These are phyloP conservation scores for Rhizopus sp. DNA, from an alignment of 371 early-diverging fungal genomes.

Conservation along the genomic window DNA sequence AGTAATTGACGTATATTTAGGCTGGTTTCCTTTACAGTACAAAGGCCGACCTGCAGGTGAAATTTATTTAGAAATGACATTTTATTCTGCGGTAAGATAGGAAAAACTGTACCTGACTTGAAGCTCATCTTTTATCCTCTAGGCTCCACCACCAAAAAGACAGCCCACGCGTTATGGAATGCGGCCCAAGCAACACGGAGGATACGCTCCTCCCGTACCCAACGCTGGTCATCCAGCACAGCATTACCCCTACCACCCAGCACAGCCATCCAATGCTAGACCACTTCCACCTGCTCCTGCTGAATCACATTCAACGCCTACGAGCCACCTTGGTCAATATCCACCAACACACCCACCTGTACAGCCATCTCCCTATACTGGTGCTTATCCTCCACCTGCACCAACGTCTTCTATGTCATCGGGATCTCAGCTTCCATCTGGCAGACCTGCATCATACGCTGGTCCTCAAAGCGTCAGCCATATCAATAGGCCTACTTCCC, in stretches of 20 bases:
- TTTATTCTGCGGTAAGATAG: constrained; percentile 54
- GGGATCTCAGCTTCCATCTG: constrained; percentile 14
- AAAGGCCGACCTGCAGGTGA: constrained; percentile 57
- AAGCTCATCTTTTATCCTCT: constrained; percentile 4
- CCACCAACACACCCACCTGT: background rate
- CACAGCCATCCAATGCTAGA: constrained; percentile 4
- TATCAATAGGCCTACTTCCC: constrained; percentile 21
- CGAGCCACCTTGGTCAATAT: constrained; percentile 11
- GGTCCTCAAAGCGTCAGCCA: constrained; percentile 22
- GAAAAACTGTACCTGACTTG: background rate
- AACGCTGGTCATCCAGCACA: background rate
- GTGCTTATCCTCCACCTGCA: constrained; percentile 17
- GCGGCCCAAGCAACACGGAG: constrained; percentile 19
- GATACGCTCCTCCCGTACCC: constrained; percentile 25
- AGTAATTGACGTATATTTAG: constrained; percentile 25
- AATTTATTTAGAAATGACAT: constrained; percentile 60
- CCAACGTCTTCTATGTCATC: constrained; percentile 19
- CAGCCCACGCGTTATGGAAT: constrained; percentile 42
- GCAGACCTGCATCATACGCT: constrained; percentile 17
- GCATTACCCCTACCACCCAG: constrained; percentile 12
- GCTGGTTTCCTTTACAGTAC: constrained; percentile 57
- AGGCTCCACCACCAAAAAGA: constrained; percentile 46
- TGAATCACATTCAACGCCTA: constrained; percentile 35
- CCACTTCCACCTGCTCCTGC: constrained; percentile 15
- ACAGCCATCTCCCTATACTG: constrained; percentile 7